Evolutionary conservation across 352 stramenopile species (phyloP).

Genomic region (Blastocystis sp.): DNA sequence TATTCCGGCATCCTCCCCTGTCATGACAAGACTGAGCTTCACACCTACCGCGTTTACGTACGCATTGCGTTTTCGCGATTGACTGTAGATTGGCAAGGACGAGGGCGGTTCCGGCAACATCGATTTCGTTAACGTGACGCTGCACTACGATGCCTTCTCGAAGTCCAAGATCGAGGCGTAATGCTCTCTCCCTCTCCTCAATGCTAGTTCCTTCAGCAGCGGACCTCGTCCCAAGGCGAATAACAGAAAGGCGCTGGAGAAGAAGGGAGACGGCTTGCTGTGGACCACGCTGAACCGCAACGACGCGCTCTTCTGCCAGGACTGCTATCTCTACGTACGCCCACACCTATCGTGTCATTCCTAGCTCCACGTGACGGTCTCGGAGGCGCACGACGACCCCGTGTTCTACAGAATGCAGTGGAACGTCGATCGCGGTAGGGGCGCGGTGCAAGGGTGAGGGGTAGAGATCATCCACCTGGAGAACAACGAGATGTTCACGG

Average conservation of each 20-base stretch:
- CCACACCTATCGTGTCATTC: neutral
- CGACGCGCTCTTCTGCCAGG: conserved; percentile 48
- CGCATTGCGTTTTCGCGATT: neutral
- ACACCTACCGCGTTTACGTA: conserved; percentile 43
- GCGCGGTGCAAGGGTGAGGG: neutral
- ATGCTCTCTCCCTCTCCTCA: neutral
- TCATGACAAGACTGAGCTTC: neutral
- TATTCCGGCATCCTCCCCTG: conserved; percentile 8
- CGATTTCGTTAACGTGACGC: conserved; percentile 55
- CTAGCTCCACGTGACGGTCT: neutral
- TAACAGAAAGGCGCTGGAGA: neutral
- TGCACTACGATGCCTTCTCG: conserved; percentile 26
- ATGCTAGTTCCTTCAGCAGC: neutral
- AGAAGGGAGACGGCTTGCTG: neutral
- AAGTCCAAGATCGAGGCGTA: conserved; percentile 17
- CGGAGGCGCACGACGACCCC: conserved; percentile 1
- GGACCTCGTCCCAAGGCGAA: neutral
- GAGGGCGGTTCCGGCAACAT: neutral
- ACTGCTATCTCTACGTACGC: conserved; percentile 42
- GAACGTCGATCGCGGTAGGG: conserved; percentile 22
- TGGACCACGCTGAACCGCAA: neutral
- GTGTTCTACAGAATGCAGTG: conserved; percentile 24
- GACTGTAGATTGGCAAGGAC: conserved; percentile 47
- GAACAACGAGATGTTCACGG: conserved; percentile 28
- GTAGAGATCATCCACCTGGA: conserved; percentile 47